Conservation (phyloP, 306 rosid species). For the Quercus suber region DNA sequence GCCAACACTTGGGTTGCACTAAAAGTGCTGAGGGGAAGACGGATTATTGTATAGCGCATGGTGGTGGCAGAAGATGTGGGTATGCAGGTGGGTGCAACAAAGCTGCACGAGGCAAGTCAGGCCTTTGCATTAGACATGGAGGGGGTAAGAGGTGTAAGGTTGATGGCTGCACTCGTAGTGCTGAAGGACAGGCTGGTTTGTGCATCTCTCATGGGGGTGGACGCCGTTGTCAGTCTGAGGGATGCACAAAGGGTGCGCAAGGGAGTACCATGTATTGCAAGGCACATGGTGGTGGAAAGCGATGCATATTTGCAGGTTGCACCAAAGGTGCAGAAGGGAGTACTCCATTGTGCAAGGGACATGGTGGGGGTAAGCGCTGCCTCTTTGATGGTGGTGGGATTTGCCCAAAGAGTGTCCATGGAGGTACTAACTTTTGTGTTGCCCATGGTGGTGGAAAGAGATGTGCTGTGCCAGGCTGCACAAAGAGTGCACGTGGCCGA, state of each 20-base stretch:
- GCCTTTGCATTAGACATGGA: constrained; percentile 97
- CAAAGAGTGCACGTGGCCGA: constrained; percentile 97
- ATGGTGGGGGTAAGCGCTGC: constrained; percentile 99
- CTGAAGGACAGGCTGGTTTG: constrained; percentile 95
- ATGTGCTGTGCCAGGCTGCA: constrained; percentile 82
- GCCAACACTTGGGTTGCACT: constrained; percentile 87
- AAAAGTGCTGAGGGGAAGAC: constrained; percentile 99
- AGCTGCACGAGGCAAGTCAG: constrained; percentile 96
- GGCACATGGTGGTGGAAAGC: constrained; percentile 99
- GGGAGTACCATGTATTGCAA: constrained; percentile 96
- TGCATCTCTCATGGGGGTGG: constrained; percentile 99
- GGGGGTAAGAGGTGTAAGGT: constrained; percentile 91
- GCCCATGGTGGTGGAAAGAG: constrained; percentile 99
- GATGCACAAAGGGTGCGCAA: constrained; percentile 86
- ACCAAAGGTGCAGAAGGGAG: constrained; percentile 99
- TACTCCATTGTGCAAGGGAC: constrained; percentile 97
- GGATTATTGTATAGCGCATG: constrained; percentile 92
- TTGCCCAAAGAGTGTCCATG: constrained; percentile 97
- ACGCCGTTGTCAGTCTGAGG: constrained; percentile 74
- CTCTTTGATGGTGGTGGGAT: constrained; percentile 91
- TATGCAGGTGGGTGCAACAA: constrained; percentile 69
- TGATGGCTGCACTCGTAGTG: constrained; percentile 85
- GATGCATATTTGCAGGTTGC: constrained; percentile 86
- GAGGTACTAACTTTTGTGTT: constrained; percentile 93
- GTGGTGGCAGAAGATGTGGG: constrained; percentile 91